A percentile compares a stretch with the other conserved stretches of the same genome.
Evolutionary conservation across 768 basidiomycete species (phyloP).

Genomic region (Naganishia friedmannii): DNA sequence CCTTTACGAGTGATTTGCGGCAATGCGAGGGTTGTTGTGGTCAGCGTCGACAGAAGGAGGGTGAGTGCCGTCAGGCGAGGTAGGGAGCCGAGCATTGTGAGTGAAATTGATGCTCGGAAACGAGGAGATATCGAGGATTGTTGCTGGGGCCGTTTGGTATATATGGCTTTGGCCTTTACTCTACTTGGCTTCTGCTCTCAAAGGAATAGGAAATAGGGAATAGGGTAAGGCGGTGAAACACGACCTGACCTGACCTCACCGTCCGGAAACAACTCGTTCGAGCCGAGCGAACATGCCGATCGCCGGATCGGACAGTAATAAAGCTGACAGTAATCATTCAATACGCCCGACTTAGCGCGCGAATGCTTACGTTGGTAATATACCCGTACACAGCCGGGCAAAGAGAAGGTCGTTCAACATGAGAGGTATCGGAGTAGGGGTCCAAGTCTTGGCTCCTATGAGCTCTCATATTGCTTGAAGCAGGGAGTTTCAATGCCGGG

Average conservation of each 20-base stretch:
- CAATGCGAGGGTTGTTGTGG: conserved; percentile 57
- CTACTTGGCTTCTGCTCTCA: neutral
- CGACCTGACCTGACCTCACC: neutral
- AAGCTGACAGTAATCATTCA: too few species aligned
- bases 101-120: neutral
- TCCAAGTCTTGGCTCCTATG: too few species aligned
- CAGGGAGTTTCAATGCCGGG: too few species aligned
- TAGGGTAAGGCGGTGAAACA: neutral
- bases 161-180: neutral
- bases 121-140: neutral
- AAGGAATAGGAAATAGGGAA: neutral
- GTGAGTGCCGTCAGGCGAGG: conserved; percentile 1
- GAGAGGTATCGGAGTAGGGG: too few species aligned
- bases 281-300: neutral
- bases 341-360: too few species aligned
- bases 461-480: too few species aligned
- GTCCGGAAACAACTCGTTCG: neutral
- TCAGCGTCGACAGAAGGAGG: conserved; percentile 46
- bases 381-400: too few species aligned
- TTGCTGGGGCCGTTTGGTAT: neutral
- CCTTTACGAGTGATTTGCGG: conserved; percentile 67
- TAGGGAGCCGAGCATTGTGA: conserved; percentile 2
- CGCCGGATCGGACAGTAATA: too few species aligned
- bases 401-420: too few species aligned
- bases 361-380: too few species aligned